Evolutionary conservation across 306 rosid genomes (phyloP), one percentile per base, ranked within the genome.

Genomic region (Castanopsis chinensis): DNA sequence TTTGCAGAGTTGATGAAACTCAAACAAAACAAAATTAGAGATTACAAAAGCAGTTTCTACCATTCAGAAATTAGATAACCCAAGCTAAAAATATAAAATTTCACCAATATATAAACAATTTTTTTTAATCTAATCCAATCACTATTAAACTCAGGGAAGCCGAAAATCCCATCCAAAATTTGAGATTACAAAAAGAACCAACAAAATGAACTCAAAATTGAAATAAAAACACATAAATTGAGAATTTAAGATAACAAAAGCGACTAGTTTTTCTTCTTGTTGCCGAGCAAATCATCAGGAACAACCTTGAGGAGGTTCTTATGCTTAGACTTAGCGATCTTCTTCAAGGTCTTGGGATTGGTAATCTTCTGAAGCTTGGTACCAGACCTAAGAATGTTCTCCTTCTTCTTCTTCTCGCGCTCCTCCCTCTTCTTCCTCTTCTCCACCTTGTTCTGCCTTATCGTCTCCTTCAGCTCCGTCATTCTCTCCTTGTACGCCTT

Each of bases 321-420:
- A 75, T 90, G 83, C 88, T 91, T 92, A 5, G 98, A 89, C 69
- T 91, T 90, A 0, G 98, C 91, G 63, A 95, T 92, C 86, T 83
- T 92, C 91, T 89, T 83, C 73, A 95, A 71, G 0, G 99, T 92
- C 33, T 92, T 95, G 5, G 96, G 98, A 70, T 95, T 95, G 0
- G 91, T 87, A 59, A 92, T 89, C 76, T 79, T 90, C 94, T 95
- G 99, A 1, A 91, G 78, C 85, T 87, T 92, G 0, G 99, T 95
- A 0, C 98, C 98, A 23, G 97, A 85, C 35, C 30, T 95, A 78
- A 95, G 32, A 1, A 95, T 80, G 81, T 95, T 95, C 90, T 92
- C 99, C 67, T 90, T 37, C 94, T 95, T 95, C 93, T 79, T 95
- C 93, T 91, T 87, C 92, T 89, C 94, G 28, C 97, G 87, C 92